These are phyloP conservation scores for Hypsizygus ulmarius DNA, from an alignment of 1,284 basidiomycete genomes.

Conservation along the genomic window DNA sequence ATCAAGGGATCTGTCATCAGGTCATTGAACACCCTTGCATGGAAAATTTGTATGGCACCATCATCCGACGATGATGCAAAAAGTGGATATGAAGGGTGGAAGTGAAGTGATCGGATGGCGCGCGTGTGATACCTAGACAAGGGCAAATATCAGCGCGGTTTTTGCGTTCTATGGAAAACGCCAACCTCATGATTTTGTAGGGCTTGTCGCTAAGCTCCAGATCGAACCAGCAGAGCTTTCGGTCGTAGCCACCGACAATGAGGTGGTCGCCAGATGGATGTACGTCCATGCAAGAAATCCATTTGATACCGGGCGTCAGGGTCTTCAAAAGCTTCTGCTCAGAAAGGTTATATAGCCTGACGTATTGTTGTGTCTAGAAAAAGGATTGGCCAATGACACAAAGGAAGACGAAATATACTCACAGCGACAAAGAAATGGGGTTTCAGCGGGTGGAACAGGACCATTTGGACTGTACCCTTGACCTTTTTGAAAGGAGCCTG, in stretches of 20 bases:
- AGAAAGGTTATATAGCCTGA: slow-evolving; percentile 92
- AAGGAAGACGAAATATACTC: slow-evolving; percentile 32
- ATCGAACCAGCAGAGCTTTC: slow-evolving; percentile 98
- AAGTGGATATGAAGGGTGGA: slow-evolving; percentile 93
- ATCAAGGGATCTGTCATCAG: slow-evolving; percentile 95
- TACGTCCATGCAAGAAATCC: slow-evolving; percentile 96
- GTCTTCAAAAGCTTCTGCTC: slow-evolving; percentile 94
- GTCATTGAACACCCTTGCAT: slow-evolving; percentile 91
- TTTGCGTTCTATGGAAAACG: slow-evolving; percentile 11
- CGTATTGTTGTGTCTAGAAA: slow-evolving; percentile 88
- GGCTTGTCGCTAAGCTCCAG: slow-evolving; percentile 94
- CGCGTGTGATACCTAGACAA: slow-evolving; percentile 81
- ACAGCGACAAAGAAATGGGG: slow-evolving; percentile 98
- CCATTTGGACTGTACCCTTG: slow-evolving; percentile 86
- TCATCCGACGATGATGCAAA: slow-evolving; percentile 97
- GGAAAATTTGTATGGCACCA: slow-evolving; percentile 96
- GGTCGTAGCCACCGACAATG: slow-evolving; percentile 96
- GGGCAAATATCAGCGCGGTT: slow-evolving; percentile 13
- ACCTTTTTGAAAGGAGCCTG: slow-evolving; percentile 97
- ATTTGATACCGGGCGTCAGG: slow-evolving; percentile 87
- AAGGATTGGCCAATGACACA: slow-evolving; percentile 17
- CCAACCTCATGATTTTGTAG: slow-evolving; percentile 89
- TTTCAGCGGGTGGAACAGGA: slow-evolving; percentile 92
- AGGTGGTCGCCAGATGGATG: slow-evolving; percentile 96
- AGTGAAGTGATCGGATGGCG: slow-evolving; percentile 88